These are phyloP conservation scores for Adenanthera pavonina DNA, from an alignment of 306 rosid genomes.

Conservation along the genomic window DNA sequence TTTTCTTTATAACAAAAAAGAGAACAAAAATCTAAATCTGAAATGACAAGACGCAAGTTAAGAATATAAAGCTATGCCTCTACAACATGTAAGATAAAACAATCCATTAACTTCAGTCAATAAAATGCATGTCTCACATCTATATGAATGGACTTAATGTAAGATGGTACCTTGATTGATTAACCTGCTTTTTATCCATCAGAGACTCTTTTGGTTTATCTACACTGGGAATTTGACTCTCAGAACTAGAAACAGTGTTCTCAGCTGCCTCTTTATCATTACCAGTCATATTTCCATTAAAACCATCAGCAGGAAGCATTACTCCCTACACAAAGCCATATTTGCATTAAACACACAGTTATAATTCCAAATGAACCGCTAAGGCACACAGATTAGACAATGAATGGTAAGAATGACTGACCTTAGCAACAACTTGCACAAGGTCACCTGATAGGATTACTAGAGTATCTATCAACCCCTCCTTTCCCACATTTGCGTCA, in stretches of 20 bases:
- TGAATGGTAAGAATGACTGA: constrained; percentile 32
- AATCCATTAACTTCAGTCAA: constrained; percentile 23
- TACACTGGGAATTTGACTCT: constrained; percentile 33
- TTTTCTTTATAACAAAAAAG: constrained; percentile 3
- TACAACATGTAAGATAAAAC: constrained; percentile 14
- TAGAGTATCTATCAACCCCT: constrained; percentile 64
- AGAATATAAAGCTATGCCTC: constrained; percentile 22
- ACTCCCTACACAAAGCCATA: constrained; percentile 58
- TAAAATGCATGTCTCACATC: constrained; percentile 18
- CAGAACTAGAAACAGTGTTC: constrained; percentile 40
- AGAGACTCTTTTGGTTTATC: constrained; percentile 45
- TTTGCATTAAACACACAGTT: constrained; percentile 35
- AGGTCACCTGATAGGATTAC: constrained; percentile 72
- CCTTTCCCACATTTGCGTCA: constrained; percentile 55
- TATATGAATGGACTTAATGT: constrained; percentile 27
- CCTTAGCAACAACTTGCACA: constrained; percentile 88
- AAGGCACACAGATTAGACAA: constrained; percentile 20
- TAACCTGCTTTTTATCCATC: constrained; percentile 42
- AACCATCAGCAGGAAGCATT: constrained; percentile 60
- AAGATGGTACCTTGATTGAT: constrained; percentile 62
- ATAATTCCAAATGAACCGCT: background rate
- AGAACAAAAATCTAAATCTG: constrained; percentile 14
- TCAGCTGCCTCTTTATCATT: constrained; percentile 50
- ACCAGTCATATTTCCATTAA: constrained; percentile 55
- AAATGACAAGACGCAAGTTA: constrained; percentile 19